Evolutionary conservation across 2,329 filamentous ascomycete species (phyloP).

Genomic region (Colletotrichum paranaense): DNA sequence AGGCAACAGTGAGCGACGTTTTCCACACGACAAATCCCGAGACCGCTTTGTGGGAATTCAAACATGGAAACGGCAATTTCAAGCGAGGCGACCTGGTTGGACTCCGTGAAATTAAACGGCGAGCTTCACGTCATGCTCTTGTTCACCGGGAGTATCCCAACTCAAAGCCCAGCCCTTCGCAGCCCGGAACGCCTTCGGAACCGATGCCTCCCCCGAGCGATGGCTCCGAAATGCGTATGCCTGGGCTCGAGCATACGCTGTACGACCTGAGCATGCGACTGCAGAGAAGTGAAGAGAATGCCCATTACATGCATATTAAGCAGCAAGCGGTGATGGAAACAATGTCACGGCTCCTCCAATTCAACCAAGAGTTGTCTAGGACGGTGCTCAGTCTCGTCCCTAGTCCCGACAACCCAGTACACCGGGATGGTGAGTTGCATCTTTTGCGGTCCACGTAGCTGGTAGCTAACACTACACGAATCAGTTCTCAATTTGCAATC

Average conservation of each 20-base stretch:
- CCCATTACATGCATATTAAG: conserved; percentile 81
- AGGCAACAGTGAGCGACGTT: conserved; percentile 86
- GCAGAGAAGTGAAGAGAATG: conserved; percentile 84
- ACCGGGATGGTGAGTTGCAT: conserved; percentile 79
- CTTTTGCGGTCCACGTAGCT: background rate
- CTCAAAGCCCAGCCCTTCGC: conserved; percentile 79
- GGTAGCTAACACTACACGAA: conserved; percentile 4
- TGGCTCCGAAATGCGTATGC: conserved; percentile 79
- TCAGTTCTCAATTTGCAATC: conserved; percentile 66
- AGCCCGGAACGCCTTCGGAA: conserved; percentile 87
- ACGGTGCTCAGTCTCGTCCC: conserved; percentile 80
- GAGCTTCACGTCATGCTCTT: conserved; percentile 90
- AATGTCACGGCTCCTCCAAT: conserved; percentile 75
- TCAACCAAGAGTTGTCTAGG: conserved; percentile 86
- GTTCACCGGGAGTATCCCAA: conserved; percentile 92
- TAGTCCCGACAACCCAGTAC: conserved; percentile 78
- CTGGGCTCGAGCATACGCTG: conserved; percentile 81
- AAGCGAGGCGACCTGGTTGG: conserved; percentile 93
- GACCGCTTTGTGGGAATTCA: conserved; percentile 97
- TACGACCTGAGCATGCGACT: conserved; percentile 84
- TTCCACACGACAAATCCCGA: conserved; percentile 96
- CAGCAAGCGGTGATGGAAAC: conserved; percentile 87
- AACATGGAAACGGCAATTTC: conserved; percentile 97
- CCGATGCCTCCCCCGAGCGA: conserved; percentile 76
- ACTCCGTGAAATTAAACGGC: conserved; percentile 92